Evolutionary conservation across 495 filamentous ascomycete species (phyloP).

Genomic region (Penicillium taxi): DNA sequence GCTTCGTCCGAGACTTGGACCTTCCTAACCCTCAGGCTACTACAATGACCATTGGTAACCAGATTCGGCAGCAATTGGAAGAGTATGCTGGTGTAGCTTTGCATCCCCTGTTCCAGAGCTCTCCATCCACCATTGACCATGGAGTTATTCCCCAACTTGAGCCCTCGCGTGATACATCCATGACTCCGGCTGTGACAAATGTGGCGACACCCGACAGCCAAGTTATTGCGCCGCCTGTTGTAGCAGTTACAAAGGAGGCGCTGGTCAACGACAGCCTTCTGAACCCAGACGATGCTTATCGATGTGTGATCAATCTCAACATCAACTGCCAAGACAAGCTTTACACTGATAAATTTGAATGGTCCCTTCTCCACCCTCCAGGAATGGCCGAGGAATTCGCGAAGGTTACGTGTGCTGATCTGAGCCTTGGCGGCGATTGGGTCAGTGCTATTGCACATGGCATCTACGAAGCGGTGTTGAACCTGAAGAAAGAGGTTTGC

Average conservation of each 20-base stretch:
- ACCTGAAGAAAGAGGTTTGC: constrained; percentile 91
- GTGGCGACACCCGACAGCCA: constrained; percentile 43
- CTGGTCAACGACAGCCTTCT: constrained; percentile 47
- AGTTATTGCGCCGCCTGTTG: constrained; percentile 18
- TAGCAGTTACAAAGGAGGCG: constrained; percentile 36
- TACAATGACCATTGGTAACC: constrained; percentile 74
- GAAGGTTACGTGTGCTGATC: constrained; percentile 80
- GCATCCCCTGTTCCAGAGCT: constrained; percentile 76
- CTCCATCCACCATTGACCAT: constrained; percentile 34
- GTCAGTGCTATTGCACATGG: constrained; percentile 88
- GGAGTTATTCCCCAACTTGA: constrained; percentile 27
- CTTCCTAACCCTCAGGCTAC: constrained; percentile 64
- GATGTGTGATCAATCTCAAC: constrained; percentile 82
- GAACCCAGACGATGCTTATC: constrained; percentile 85
- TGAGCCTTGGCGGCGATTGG: constrained; percentile 88
- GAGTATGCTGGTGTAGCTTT: constrained; percentile 93
- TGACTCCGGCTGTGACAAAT: constrained; percentile 41
- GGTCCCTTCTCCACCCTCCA: constrained; percentile 87
- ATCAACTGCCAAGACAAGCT: constrained; percentile 88
- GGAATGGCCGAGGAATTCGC: constrained; percentile 91
- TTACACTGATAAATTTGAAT: constrained; percentile 97
- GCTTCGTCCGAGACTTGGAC: constrained; percentile 90
- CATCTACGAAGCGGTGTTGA: constrained; percentile 91
- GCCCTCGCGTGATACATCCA: constrained; percentile 43
- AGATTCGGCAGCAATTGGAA: constrained; percentile 90